Conservation (phyloP, 1,139 yeast species). For the Keqinozyma sinolaborantium region DNA sequence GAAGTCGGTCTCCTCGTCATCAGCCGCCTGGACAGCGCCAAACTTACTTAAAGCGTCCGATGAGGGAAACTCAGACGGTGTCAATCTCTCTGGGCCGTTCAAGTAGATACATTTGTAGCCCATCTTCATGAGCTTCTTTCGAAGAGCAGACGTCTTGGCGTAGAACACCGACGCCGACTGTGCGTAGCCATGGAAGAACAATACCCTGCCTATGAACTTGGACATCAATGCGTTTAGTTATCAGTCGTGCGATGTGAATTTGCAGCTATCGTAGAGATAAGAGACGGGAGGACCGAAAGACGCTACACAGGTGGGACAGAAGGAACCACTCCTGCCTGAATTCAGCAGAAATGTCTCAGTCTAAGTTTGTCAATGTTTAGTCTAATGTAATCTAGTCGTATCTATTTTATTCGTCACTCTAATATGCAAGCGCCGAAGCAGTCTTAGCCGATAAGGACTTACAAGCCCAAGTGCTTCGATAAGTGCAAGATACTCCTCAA, state of each 20-base stretch:
- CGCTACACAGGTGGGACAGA: no score
- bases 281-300: neutral
- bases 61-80: slow-evolving; percentile 65
- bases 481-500: slow-evolving; percentile 30
- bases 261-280: neutral
- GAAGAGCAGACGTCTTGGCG: slow-evolving; percentile 43
- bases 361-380: no score
- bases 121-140: slow-evolving; percentile 34
- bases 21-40: slow-evolving; percentile 24
- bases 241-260: no score
- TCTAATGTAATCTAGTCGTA: no score
- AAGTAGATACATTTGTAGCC: slow-evolving; percentile 66
- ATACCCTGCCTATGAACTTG: slow-evolving; percentile 23
- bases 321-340: no score
- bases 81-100: slow-evolving; percentile 69
- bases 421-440: no score
- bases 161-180: slow-evolving; percentile 43
- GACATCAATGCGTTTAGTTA: no score
- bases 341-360: no score
- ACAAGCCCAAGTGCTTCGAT: neutral
- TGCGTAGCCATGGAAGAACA: slow-evolving; percentile 44
- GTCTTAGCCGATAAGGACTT: no score
- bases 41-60: slow-evolving; percentile 43
- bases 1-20: slow-evolving; percentile 19
- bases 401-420: no score